Evolutionary conservation across 106 monocot genomes (phyloP).

Genomic region (Platanthera guangdongensis): DNA sequence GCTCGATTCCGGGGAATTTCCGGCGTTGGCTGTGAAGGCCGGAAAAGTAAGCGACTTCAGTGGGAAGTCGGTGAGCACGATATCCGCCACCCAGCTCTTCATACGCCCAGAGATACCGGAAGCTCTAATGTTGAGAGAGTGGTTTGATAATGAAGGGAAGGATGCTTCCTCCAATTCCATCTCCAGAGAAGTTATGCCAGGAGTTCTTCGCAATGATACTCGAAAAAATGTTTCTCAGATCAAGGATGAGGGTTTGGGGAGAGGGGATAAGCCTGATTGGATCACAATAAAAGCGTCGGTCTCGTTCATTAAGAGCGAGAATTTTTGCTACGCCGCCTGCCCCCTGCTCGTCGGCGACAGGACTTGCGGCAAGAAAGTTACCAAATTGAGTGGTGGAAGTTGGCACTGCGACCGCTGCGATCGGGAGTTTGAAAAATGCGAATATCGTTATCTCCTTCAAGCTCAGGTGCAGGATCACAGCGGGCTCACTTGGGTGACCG

Average conservation of each 20-base stretch:
- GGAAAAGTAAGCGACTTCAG: slow-evolving; percentile 91
- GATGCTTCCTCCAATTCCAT: slow-evolving; percentile 51
- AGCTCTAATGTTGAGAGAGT: slow-evolving; percentile 46
- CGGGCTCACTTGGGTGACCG: slow-evolving; percentile 70
- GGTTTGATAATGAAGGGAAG: slow-evolving; percentile 84
- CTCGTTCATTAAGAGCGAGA: slow-evolving; percentile 77
- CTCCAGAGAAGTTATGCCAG: slow-evolving; percentile 50
- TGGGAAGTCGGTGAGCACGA: slow-evolving; percentile 88
- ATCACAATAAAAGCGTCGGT: slow-evolving; percentile 69
- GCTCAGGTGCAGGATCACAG: slow-evolving; percentile 92
- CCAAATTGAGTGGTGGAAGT: slow-evolving; percentile 28
- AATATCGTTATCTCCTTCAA: slow-evolving; percentile 90
- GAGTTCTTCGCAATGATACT: slow-evolving; percentile 28
- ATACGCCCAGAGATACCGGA: slow-evolving; percentile 77
- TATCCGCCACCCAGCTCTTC: slow-evolving; percentile 72
- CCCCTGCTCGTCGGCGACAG: slow-evolving; percentile 75
- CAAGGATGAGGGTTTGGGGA: slow-evolving; percentile 89
- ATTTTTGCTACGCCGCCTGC: slow-evolving; percentile 89
- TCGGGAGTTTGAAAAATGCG: slow-evolving; percentile 72
- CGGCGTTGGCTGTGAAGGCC: slow-evolving; percentile 79
- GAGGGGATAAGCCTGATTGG: slow-evolving; percentile 88
- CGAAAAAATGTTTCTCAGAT: slow-evolving; percentile 79
- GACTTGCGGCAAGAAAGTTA: slow-evolving; percentile 78
- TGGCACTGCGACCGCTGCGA: slow-evolving; percentile 83
- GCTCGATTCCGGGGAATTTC: slow-evolving; percentile 45